Base-by-base conservation (phyloP, 352 stramenopile species). In the Pythium aquatile region DNA sequence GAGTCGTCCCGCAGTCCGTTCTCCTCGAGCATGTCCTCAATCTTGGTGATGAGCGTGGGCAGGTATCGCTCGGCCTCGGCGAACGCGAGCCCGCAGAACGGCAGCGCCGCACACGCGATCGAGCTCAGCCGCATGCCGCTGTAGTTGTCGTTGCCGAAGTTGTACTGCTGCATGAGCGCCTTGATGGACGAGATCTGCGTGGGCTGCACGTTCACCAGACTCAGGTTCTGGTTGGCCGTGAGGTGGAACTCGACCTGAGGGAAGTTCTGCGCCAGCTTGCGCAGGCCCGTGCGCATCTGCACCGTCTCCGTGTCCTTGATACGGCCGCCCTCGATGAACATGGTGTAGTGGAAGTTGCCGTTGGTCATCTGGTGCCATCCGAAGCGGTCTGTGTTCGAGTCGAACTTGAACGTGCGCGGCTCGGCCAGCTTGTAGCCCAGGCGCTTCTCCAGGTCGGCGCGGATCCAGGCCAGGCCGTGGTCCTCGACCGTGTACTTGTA, bases 401-500 rank as follows among this genome's bases (percentile, higher is more conserved):
- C 66, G 24, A 93, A 84, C 61, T 85, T 82, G 79, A 87, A 80
- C 58, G 79, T 68, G 8, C 78, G 74, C 3, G 83, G 63, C 57
- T 98, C 94, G 57, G 97, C 78, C 29, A 98, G 76, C 77, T 98
- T 96, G 72, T 97, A 92, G 62, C 96, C 96, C 48, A 97, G 88
- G 55, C 98, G 97, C 65, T 82, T 93, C 77, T 99, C 96, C 3
- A 98, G 88, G 30, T 99, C 82, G 4, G 74, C 83, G 10, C 81
- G 87, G 81, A 99, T 99, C 70, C 88, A 94, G 53, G 96, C 89
- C 54, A 99, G 91, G 11, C 96, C 96, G 53, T 98, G 84, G 62
- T 98, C 97, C 76, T 99, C 96, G 8, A 99, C 96, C 24, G 98
- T 92, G 83, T 99, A 99, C 91, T 99, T 99, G 88, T 99, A 98